These are phyloP conservation scores for Westerdykella aurantiaca DNA, from an alignment of 2,329 filamentous ascomycete genomes.

Conservation along the genomic window DNA sequence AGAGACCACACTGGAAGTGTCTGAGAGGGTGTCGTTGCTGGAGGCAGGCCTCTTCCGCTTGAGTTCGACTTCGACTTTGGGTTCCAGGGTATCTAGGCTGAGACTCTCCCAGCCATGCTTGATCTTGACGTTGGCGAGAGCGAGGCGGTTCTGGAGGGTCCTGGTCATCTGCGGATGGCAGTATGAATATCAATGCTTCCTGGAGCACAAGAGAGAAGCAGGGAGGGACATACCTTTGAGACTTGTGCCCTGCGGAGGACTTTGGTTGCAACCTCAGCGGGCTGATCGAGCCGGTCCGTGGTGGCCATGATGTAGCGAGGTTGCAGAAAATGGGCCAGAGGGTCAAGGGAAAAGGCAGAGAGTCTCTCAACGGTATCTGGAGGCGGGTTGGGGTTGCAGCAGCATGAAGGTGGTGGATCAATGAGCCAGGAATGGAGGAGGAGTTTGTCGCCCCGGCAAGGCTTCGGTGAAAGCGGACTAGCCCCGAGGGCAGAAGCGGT, in stretches of 20 bases:
- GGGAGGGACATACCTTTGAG: constrained; percentile 34
- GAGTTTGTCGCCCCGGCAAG: constrained; percentile 10
- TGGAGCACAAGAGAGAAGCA: constrained; percentile 8
- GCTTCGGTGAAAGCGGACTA: constrained; percentile 17
- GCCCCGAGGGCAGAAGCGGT: constrained; percentile 10
- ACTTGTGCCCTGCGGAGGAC: constrained; percentile 41
- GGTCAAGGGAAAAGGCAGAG: constrained; percentile 13
- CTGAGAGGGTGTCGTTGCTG: constrained; percentile 70
- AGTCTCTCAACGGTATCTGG: constrained; percentile 22
- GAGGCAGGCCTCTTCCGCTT: constrained; percentile 62
- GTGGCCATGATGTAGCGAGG: constrained; percentile 28
- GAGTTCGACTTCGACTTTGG: constrained; percentile 72
- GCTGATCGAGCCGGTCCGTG: constrained; percentile 28
- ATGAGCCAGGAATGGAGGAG: constrained; percentile 27
- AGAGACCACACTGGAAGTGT: constrained; percentile 76
- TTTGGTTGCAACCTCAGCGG: constrained; percentile 39
- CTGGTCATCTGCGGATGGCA: constrained; percentile 68
- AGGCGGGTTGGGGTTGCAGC: constrained; percentile 21
- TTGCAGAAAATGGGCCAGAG: constrained; percentile 8
- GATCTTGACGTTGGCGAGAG: constrained; percentile 94
- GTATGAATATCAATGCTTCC: constrained; percentile 21
- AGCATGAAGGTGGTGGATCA: constrained; percentile 11
- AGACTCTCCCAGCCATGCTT: constrained; percentile 93
- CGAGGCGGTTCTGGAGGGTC: constrained; percentile 86
- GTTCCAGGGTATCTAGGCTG: constrained; percentile 78